A percentile compares a stretch with the other conserved stretches of the same genome.
Evolutionary conservation across 805 yeast genomes (phyloP).

Genomic region (Brettanomyces custersianus): DNA sequence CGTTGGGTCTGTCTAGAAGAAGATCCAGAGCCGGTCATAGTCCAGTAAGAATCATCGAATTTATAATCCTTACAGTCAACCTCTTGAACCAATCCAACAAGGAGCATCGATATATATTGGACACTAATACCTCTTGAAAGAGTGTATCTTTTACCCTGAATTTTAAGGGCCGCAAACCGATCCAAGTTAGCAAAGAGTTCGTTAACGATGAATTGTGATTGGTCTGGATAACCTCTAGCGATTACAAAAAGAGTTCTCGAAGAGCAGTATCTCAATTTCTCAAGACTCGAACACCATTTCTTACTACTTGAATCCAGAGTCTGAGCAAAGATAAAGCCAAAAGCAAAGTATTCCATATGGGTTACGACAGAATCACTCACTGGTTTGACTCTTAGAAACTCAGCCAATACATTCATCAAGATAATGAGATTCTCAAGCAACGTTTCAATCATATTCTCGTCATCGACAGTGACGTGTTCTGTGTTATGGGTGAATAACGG

Average conservation of each 20-base stretch:
- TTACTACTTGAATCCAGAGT: slow-evolving; percentile 5
- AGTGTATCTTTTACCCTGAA: slow-evolving; percentile 32
- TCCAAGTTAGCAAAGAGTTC: slow-evolving; percentile 49
- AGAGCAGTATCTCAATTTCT: slow-evolving; percentile 20
- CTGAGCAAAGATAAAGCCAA: slow-evolving; percentile 33
- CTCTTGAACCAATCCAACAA: slow-evolving; percentile 33
- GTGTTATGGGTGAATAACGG: too few relatives aligned
- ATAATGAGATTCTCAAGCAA: too few relatives aligned
- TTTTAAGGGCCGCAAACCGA: slow-evolving; percentile 37
- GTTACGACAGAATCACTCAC: slow-evolving; percentile 29
- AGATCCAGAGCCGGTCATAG: slow-evolving; percentile 4
- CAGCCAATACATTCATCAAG: too few relatives aligned
- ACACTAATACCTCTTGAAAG: slow-evolving; percentile 37
- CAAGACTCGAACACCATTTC: slow-evolving; percentile 6
- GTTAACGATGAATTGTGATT: slow-evolving; percentile 49
- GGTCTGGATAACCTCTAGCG: slow-evolving; percentile 36
- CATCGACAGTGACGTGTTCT: too few relatives aligned
- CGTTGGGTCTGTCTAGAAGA: slow-evolving; percentile 3
- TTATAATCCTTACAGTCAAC: slow-evolving; percentile 9
- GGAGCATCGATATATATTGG: slow-evolving; percentile 38
- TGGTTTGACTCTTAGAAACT: slow-evolving; percentile 1
- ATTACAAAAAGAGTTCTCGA: slow-evolving; percentile 27
- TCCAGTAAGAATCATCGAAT: slow-evolving; percentile 19
- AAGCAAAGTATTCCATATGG: slow-evolving; percentile 45
- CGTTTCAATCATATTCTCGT: too few relatives aligned